These are phyloP conservation scores for Ilex paraguariensis DNA, from an alignment of 305 asterid species.

Conservation along the genomic window DNA sequence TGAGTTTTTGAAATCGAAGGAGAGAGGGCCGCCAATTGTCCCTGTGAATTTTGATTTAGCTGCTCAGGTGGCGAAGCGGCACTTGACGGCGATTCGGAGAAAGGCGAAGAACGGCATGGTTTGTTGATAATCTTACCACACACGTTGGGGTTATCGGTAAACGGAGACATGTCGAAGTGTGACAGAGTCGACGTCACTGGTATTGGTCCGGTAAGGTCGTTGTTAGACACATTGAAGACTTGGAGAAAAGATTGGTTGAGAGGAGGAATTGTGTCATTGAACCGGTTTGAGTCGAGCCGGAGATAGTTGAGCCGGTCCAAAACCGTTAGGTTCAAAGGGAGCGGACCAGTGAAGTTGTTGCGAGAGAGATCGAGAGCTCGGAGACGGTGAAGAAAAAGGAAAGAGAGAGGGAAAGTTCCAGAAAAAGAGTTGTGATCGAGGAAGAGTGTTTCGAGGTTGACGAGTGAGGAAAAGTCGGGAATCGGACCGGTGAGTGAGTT, in stretches of 20 bases:
- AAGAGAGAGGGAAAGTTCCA: slow-evolving; percentile 54
- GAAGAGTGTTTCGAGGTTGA: slow-evolving; percentile 55
- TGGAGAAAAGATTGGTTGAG: slow-evolving; percentile 57
- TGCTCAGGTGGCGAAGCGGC: slow-evolving; percentile 43
- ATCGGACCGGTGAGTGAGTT: slow-evolving; percentile 80
- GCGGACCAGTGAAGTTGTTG: slow-evolving; percentile 54
- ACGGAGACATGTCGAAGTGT: slow-evolving; percentile 50
- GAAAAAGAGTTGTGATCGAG: slow-evolving; percentile 70
- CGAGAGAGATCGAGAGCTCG: slow-evolving; percentile 53
- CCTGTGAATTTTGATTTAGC: slow-evolving; percentile 49
- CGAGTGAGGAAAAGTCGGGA: slow-evolving; percentile 65
- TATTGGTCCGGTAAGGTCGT: slow-evolving; percentile 68
- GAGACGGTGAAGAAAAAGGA: slow-evolving; percentile 52
- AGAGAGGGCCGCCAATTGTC: slow-evolving; percentile 29
- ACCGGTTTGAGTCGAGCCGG: slow-evolving; percentile 73
- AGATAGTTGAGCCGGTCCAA: slow-evolving; percentile 60
- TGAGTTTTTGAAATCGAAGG: slow-evolving; percentile 37
- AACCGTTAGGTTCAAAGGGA: slow-evolving; percentile 41
- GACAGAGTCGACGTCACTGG: slow-evolving; percentile 74
- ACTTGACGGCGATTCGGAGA: slow-evolving; percentile 49
- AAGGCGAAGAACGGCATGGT: slow-evolving; percentile 62
- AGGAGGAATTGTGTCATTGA: slow-evolving; percentile 63
- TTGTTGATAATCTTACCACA: slow-evolving; percentile 77
- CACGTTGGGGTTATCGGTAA: slow-evolving; percentile 51
- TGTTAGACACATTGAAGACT: slow-evolving; percentile 54